A percentile compares a stretch with the other conserved stretches of the same genome.
Conservation (phyloP, 169 alveolate genomes). For the Cryptosporidium felis region DNA sequence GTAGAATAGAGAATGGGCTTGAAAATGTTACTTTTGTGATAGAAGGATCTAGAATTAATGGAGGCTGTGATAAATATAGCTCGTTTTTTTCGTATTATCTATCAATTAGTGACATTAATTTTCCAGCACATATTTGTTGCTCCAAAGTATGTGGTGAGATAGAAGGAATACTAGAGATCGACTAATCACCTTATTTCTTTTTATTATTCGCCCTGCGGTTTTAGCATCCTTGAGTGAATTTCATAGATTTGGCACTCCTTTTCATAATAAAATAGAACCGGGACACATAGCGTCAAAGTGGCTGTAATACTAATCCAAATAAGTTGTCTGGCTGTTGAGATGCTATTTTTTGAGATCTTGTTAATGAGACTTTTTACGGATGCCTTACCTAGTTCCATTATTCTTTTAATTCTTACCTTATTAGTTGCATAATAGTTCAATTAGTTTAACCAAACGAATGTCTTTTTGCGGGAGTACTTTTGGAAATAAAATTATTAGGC, state of each 20-base stretch:
- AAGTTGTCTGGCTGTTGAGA: neutral
- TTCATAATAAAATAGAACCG: constrained; percentile 77
- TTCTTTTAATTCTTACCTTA: too few relatives aligned
- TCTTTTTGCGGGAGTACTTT: too few relatives aligned
- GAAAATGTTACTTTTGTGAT: constrained; percentile 11
- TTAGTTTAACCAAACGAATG: too few relatives aligned
- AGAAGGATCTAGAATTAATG: constrained; percentile 5
- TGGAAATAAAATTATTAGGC: too few relatives aligned
- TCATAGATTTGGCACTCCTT: constrained; percentile 79
- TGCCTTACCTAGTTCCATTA: too few relatives aligned
- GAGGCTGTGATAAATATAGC: neutral
- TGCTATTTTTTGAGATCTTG: neutral
- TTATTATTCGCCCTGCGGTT: constrained; percentile 30
- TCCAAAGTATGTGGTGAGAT: constrained; percentile 54
- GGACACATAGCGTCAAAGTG: constrained; percentile 73
- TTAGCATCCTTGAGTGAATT: constrained; percentile 75
- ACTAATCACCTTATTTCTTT: neutral
- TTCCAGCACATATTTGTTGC: constrained; percentile 57
- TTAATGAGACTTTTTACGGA: neutral
- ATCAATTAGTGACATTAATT: constrained; percentile 26
- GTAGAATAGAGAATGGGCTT: neutral
- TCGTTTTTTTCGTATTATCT: constrained; percentile 27
- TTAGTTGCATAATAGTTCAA: too few relatives aligned
- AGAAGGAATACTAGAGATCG: constrained; percentile 42
- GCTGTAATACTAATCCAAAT: constrained; percentile 75